Base-by-base conservation (phyloP, 495 filamentous ascomycete genomes). In the Penicillium subrubescens region DNA sequence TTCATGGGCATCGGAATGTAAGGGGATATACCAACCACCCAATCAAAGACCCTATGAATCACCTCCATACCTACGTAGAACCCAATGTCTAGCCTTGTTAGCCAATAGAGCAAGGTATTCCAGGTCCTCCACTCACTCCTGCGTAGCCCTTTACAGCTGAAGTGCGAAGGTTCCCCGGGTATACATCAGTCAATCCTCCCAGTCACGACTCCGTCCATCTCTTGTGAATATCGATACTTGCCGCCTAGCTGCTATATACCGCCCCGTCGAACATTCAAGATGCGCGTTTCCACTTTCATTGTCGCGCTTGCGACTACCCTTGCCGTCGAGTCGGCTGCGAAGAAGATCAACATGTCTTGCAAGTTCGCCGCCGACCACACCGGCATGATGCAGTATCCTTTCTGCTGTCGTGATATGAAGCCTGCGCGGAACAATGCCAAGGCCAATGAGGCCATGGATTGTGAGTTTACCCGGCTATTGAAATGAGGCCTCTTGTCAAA, bases 381-480 rank as follows among this genome's bases (percentile, higher is more conserved):
- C 1, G 72, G 72, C 35, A 71, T 79, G 67, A 29, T 78, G 33
- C 77, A 80, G 66, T 35, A 66, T 23, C 70, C 77, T 15, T 81
- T 70, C 68, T 81, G 79, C 68, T 81, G 79, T 59, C 73, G 75
- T 37, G 67, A 69, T 25, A 59, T 75, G 60, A 39, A 37, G 12
- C 57, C 70, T 4, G 67, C 69, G 14, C 34, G 51, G 55, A 39
- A 70, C 65, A 71, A 73, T n/a, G 44, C 69, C 17, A 63, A 73
- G 54, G 66, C 66, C 11, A 75, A 74, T 46, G 67, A 72, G 58
- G 74, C 73, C 14, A 17, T 56, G 37, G 64, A 76, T 56, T 78
- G 77, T 78, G 70, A 33, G 74, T 69, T 56, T 61, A 10, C 19
- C 12, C 25, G 14, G 50, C 43, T 48, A 17, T 46, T 0, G 19